These are phyloP conservation scores for Trichoderma oligosporum DNA, from an alignment of 2,329 filamentous ascomycete genomes.

Conservation along the genomic window DNA sequence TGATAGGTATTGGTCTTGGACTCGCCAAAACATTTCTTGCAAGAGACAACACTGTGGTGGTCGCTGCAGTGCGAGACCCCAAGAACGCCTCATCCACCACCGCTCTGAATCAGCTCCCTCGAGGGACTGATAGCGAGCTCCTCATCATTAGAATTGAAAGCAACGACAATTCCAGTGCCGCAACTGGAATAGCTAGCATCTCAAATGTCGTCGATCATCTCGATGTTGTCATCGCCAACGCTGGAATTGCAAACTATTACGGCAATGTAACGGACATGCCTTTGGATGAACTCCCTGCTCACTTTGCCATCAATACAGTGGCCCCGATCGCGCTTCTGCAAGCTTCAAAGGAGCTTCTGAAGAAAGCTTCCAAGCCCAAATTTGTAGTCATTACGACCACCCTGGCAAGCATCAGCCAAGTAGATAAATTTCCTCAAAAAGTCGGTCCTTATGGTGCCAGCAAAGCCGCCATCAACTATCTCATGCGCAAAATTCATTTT, in stretches of 20 bases:
- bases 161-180: not conserved
- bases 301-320: not conserved
- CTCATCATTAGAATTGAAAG: constrained; percentile 1
- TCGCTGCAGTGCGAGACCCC: constrained; percentile 1
- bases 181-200: not conserved
- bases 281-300: not conserved
- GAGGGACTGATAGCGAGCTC: not conserved
- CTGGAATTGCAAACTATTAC: not conserved
- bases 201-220: not conserved
- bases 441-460: not conserved
- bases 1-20: not conserved
- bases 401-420: not conserved
- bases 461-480: constrained; percentile 4
- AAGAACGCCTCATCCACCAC: not conserved
- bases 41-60: not conserved
- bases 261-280: not conserved
- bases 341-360: not conserved
- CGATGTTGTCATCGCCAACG: constrained; percentile 11
- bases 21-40: not conserved
- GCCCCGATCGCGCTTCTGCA: constrained; percentile 4
- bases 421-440: not conserved
- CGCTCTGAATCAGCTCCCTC: not conserved
- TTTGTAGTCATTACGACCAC: not conserved
- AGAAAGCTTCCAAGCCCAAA: not conserved
- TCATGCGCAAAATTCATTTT: constrained; percentile 4